phyloP scores from a whole-genome alignment of 202 grass and related monocot species.

The Carex arenaria region DNA sequence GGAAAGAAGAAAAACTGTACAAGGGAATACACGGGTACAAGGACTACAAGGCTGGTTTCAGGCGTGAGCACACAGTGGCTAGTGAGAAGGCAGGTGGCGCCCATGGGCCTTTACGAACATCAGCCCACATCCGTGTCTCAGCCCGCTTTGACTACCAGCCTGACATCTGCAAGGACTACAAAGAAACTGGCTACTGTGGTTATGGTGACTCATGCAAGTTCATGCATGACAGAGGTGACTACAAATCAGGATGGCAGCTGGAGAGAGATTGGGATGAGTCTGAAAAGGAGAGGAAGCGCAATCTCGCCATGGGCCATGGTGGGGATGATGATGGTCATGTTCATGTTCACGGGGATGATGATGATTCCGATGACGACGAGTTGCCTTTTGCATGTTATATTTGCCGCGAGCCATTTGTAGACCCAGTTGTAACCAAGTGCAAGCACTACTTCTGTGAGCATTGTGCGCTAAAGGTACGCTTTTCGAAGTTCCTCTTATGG shows the following conservation, averaged over 20 bases:
- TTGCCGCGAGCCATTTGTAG: constrained; percentile 72
- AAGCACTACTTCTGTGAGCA: constrained; percentile 97
- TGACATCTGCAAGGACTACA: constrained; percentile 97
- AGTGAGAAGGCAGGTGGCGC: constrained; percentile 79
- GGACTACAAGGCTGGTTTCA: constrained; percentile 82
- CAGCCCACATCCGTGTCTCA: constrained; percentile 68
- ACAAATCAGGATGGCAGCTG: constrained; percentile 95
- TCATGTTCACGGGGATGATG: constrained; percentile 25
- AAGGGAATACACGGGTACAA: constrained; percentile 85
- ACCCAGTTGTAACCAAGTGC: constrained; percentile 90
- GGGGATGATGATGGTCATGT: constrained; percentile 38
- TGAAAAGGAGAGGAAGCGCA: constrained; percentile 62
- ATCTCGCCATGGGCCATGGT: constrained; percentile 40
- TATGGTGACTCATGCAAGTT: constrained; percentile 96
- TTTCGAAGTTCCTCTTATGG: not conserved
- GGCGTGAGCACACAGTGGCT: constrained; percentile 78
- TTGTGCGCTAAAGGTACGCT: constrained; percentile 76
- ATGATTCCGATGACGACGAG: constrained; percentile 35
- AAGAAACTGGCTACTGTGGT: constrained; percentile 92
- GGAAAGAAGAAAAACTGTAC: constrained; percentile 46
- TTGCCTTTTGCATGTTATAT: constrained; percentile 93
- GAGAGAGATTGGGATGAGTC: constrained; percentile 81
- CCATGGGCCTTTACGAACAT: constrained; percentile 72
- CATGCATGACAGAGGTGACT: constrained; percentile 94
- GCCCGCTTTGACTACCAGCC: constrained; percentile 89